A percentile compares a stretch with the other conserved stretches of the same genome.
These are phyloP conservation scores for Phytophthora pini DNA, from an alignment of 352 stramenopile species.

Conservation along the genomic window DNA sequence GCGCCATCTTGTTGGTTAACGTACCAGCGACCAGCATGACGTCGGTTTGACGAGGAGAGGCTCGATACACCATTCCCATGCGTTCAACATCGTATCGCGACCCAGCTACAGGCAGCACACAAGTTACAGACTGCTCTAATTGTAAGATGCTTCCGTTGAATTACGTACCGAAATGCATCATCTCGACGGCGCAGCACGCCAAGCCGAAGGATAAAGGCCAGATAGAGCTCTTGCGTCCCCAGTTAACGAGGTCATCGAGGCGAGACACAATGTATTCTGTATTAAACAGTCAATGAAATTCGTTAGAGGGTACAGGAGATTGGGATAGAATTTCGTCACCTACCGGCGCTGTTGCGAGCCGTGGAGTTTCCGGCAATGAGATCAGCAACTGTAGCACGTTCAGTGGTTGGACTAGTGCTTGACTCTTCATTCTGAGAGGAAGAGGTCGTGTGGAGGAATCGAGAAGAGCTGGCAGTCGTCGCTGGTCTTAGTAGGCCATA, in stretches of 20 bases:
- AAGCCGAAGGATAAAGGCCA: constrained; percentile 99
- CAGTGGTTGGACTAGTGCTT: neutral
- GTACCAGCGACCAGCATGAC: neutral
- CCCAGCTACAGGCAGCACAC: neutral
- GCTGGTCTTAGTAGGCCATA: neutral
- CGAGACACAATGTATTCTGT: constrained; percentile 96
- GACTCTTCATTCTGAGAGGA: neutral
- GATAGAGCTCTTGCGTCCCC: constrained; percentile 93
- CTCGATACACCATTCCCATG: constrained; percentile 3
- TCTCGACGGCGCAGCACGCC: constrained; percentile 98
- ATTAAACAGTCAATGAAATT: constrained; percentile 19
- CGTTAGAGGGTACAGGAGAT: neutral
- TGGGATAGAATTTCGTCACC: constrained; percentile 9
- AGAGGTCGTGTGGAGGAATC: constrained; percentile 1
- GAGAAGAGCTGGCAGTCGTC: too few relatives aligned
- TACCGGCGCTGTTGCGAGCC: constrained; percentile 59
- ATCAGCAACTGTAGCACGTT: constrained; percentile 49
- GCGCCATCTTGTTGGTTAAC: neutral
- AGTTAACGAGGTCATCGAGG: constrained; percentile 98
- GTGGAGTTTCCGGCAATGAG: constrained; percentile 45
- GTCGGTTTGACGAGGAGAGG: neutral
- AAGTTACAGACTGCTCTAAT: neutral
- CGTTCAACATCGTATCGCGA: neutral
- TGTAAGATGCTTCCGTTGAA: neutral
- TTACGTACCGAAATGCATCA: constrained; percentile 92